These are phyloP conservation scores for Lophiostoma macrostomum DNA, from an alignment of 495 filamentous ascomycete species.

Conservation along the genomic window DNA sequence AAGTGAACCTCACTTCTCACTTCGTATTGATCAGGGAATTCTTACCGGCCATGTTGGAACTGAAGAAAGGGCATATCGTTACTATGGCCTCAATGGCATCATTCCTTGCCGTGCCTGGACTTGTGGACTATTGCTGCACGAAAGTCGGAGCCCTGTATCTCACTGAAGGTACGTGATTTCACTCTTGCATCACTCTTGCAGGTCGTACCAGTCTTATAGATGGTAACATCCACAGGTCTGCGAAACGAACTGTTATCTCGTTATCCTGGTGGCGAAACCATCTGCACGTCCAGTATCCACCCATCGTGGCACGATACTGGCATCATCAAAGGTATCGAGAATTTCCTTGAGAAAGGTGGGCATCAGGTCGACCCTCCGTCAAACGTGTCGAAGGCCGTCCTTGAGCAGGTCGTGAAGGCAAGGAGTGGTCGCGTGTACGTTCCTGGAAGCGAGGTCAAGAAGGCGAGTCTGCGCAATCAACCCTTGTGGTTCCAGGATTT, in stretches of 20 bases:
- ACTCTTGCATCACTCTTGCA: background rate
- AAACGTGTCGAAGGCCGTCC: conserved; percentile 10
- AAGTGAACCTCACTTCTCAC: conserved; percentile 57
- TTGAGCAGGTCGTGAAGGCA: conserved; percentile 16
- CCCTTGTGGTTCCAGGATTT: conserved; percentile 6
- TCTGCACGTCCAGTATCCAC: conserved; percentile 36
- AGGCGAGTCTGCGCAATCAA: background rate
- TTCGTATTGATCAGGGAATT: conserved; percentile 57
- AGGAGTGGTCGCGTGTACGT: conserved; percentile 11
- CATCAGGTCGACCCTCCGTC: background rate
- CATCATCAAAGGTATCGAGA: conserved; percentile 15
- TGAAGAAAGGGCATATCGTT: conserved; percentile 59
- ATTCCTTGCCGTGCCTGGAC: conserved; percentile 48
- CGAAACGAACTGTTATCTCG: conserved; percentile 10
- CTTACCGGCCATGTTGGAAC: conserved; percentile 55
- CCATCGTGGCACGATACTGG: conserved; percentile 37
- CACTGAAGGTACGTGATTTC: conserved; percentile 40
- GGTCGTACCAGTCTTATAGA: background rate
- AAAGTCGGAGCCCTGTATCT: conserved; percentile 57
- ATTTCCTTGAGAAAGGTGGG: conserved; percentile 13
- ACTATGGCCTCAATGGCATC: conserved; percentile 55
- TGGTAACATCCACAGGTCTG: conserved; percentile 5
- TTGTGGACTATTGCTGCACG: conserved; percentile 54
- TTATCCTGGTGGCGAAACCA: conserved; percentile 27
- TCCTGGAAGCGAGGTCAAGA: background rate